Conservation (phyloP, 306 rosid genomes). For the Sesbania bispinosa region DNA sequence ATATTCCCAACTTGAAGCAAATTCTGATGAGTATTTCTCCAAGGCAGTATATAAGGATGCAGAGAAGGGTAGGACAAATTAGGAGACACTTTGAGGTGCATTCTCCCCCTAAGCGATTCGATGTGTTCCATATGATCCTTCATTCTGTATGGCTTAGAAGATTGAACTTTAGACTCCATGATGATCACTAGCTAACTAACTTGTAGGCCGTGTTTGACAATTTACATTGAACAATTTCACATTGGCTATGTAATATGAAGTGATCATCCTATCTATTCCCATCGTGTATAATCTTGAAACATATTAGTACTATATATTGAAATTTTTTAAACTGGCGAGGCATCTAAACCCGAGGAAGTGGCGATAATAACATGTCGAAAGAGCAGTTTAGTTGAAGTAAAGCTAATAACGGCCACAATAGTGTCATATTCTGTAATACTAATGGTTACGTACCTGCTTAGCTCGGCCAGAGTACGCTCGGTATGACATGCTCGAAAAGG, state of each 20-base stretch:
- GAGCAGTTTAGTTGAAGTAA: too few species aligned
- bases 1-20: constrained; percentile 71
- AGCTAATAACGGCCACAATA: too few species aligned
- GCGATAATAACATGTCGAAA: too few species aligned
- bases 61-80: constrained; percentile 57
- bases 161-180: constrained; percentile 49
- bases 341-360: too few species aligned
- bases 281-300: neutral
- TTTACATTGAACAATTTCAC: neutral
- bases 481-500: too few species aligned
- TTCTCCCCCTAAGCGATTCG: constrained; percentile 66
- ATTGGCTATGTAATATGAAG: neutral
- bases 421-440: too few species aligned
- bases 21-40: constrained; percentile 52
- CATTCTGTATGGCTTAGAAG: constrained; percentile 95
- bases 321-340: neutral
- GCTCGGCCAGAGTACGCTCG: too few species aligned
- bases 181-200: constrained; percentile 22
- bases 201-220: neutral
- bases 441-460: too few species aligned
- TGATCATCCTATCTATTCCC: neutral
- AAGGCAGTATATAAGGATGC: constrained; percentile 66
- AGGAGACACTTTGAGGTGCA: constrained; percentile 76
- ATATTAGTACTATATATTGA: neutral
- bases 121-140: constrained; percentile 88